Base-by-base conservation (phyloP, 2,329 filamentous ascomycete genomes). In the Aspergillus hortae region DNA sequence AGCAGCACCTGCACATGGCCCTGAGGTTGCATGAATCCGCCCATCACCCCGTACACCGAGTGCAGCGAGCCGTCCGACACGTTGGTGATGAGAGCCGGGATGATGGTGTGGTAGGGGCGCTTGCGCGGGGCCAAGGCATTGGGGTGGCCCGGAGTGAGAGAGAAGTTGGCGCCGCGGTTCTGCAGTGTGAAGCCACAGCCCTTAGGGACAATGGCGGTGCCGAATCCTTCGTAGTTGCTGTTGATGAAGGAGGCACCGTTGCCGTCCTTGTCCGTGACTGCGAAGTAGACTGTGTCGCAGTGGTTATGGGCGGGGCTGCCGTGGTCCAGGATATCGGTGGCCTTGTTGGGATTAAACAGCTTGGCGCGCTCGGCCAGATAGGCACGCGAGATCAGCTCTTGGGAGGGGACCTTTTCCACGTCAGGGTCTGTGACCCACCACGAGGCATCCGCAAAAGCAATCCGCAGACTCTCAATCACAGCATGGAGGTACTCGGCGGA, bases 191-290 rank as follows among this genome's bases (percentile, higher is more conserved):
- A 97, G 6, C 92, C 92, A 68, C 90, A 95, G 6, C 87, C 89
- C 40, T 79, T 75, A 17, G 94, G 92, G 46, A 99, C 84, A 66
- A 97, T 95, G 59, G 77, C 80, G 0, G 90, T 94, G 48, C 94
- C 94, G 70, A 97, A 78, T 0, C 90, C 90, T 50, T 81, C 86
- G 73, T 92, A 97, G 77, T 92, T 95, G 72, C 87, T 92, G 80
- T 96, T 97, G 77, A 97, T 97, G 75, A 97, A 96, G 19, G 88
- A 94, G 48, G 94, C 92, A 32, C 88, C 92, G 71, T 97, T 97
- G 49, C 94, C 94, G 30, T 84, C 77, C 1, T 77, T 72, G 74
- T 97, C 94, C 0, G 91, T 88, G 10, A 88, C 88, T 51, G 87
- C 85, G 67, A 97, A 95, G 76, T 97, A 97, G 25, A 97, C 94